Evolutionary conservation across 2,329 filamentous ascomycete species (phyloP).

Genomic region (Iodosphaeria phyllophila): DNA sequence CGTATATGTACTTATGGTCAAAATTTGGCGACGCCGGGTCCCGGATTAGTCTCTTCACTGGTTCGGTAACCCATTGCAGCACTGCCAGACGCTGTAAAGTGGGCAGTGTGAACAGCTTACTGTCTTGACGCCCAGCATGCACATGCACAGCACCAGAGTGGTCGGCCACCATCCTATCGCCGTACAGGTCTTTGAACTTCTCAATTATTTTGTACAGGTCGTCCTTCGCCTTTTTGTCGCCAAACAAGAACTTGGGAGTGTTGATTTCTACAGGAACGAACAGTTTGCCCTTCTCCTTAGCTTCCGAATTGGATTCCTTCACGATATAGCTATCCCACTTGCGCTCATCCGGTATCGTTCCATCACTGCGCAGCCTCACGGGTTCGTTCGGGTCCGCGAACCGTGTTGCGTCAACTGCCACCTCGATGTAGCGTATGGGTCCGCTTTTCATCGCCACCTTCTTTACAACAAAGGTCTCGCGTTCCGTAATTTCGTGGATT

Average conservation of each 20-base stretch:
- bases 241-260: conserved; percentile 16
- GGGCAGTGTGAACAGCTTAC: conserved; percentile 11
- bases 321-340: too few species aligned
- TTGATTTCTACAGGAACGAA: conserved; percentile 18
- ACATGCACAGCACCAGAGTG: conserved; percentile 20
- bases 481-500: too few species aligned
- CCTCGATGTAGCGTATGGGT: too few species aligned
- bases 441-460: too few species aligned
- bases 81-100: conserved; percentile 17
- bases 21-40: conserved; percentile 19
- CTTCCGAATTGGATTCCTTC: conserved; percentile 20
- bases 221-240: conserved; percentile 8
- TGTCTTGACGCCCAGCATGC: conserved; percentile 18
- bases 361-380: not conserved
- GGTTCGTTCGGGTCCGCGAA: too few species aligned
- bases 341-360: too few species aligned
- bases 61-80: conserved; percentile 18
- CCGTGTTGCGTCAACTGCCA: too few species aligned
- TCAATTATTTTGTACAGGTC: conserved; percentile 6
- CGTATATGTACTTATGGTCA: conserved; percentile 18
- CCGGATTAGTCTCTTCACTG: conserved; percentile 15
- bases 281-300: conserved; percentile 8
- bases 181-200: conserved; percentile 7
- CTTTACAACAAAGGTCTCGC: too few species aligned
- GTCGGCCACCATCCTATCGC: conserved; percentile 14